Evolutionary conservation across 129 eudicot genomes (phyloP), one percentile per base, ranked within the genome.

Genomic region (Pittosporum tobira): DNA sequence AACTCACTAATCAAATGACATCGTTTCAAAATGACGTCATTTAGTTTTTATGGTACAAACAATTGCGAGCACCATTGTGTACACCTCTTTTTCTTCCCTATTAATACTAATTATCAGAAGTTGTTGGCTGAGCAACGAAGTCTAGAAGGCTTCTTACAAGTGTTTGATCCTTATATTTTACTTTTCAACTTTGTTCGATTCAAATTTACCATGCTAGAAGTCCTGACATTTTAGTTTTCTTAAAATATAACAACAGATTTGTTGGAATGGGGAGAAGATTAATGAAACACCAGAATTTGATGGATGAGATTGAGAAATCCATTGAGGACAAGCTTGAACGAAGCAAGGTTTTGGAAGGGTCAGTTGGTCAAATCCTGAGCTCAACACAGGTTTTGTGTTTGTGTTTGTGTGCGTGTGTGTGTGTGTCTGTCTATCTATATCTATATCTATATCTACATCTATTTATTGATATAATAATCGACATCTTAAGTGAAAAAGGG

Each of bases 351-450:
- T 77, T 91, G 59, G 94, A 87, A 55, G 94, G 99, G 60, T 64
- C 87, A 48, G 57, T 91, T 16, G 98, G 98, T 16, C 81, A 76
- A 61, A 83, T 83, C 68, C 67, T 91, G 67, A 69, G 73, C 64
- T 71, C 78, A 37, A 76, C 94, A 24, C 96, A 83, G 95, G 98
- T 85, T 20, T 18, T n/a, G n/a, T n/a, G n/a, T n/a, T n/a, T n/a
- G n/a, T n/a, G n/a, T n/a, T n/a, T n/a, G n/a, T n/a, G n/a, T n/a
- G n/a, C n/a, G n/a, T n/a, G n/a, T n/a, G n/a, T n/a, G n/a, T n/a
- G n/a, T n/a, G n/a, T n/a, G n/a, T n/a, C n/a, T n/a, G n/a, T n/a
- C n/a, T n/a, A n/a, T n/a, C n/a, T n/a, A n/a, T n/a, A n/a, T n/a
- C n/a, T n/a, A n/a, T n/a, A n/a, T n/a, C n/a, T n/a, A n/a, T n/a